Evolutionary conservation across 106 monocot genomes (phyloP), one percentile per base, ranked within the genome.

Genomic region (Triglochin maritima): DNA sequence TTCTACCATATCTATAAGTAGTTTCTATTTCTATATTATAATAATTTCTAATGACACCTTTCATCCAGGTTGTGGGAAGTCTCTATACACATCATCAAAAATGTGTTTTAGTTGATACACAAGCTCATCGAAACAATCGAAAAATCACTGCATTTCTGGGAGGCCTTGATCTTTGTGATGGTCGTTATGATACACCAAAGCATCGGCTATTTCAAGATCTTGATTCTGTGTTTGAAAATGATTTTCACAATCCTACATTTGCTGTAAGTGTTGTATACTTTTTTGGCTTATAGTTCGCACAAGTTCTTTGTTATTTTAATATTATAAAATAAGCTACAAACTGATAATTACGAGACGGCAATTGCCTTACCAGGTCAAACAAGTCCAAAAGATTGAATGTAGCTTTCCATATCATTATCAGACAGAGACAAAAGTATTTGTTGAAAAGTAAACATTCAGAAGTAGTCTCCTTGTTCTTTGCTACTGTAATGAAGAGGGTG

Each of bases 51-150:
- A 47, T 3, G 46, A 44, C 46, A 5, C 12, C 29, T 3, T 71
- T 8, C 47, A 49, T 74, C 29, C 71, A 90, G 90, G 77, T 90
- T 61, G 84, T 84, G 44, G 90, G 87, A 15, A 78, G 77, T 12
- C 53, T 84, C 9, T 91, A 69, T 63, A 78, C 87, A 9, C 90
- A 91, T 64, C 90, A 91, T 71, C 90, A 91, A 58, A 91, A 91
- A 62, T 87, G 87, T 70, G 45, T 91, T 55, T 71, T 87, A 6
- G 78, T 84, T 47, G 90, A 87, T 55, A 84, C 90, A 44, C 79
- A 78, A 3, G 86, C 84, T 42, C 64, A 74, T 60, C 53, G 63
- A 59, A 80, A 69, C 70, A 77, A 69, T 4, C 52, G 90, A 65
- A 86, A 82, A 59, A 84, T 87, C 16, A 84, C 77, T 47, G 87